Conservation (phyloP, 305 asterid species). For the Rubia balearica region DNA sequence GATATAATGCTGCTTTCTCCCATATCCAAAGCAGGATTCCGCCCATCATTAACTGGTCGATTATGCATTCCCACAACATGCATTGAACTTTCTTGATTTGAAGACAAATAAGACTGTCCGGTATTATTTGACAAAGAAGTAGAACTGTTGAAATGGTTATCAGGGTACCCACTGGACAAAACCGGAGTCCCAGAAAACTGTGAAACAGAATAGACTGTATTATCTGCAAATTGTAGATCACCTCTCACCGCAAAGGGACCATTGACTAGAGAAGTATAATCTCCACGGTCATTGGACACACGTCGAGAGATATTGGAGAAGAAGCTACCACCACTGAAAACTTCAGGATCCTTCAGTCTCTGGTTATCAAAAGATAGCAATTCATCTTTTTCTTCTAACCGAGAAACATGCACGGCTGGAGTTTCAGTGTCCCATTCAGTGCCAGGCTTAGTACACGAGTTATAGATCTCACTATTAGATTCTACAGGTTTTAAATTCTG, state of each 20-base stretch:
- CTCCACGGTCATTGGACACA: slow-evolving; percentile 30
- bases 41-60: slow-evolving; percentile 27
- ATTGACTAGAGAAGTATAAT: slow-evolving; percentile 24
- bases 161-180: slow-evolving; percentile 31
- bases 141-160: slow-evolving; percentile 25
- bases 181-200: slow-evolving; percentile 41
- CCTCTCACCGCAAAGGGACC: slow-evolving; percentile 26
- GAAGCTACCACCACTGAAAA: slow-evolving; percentile 28
- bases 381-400: slow-evolving; percentile 44
- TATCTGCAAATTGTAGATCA: slow-evolving; percentile 41
- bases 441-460: slow-evolving; percentile 26
- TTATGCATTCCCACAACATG: slow-evolving; percentile 39
- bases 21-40: slow-evolving; percentile 29
- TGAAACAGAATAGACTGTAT: slow-evolving; percentile 32
- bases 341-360: slow-evolving; percentile 60
- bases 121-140: slow-evolving; percentile 30
- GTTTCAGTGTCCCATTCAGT: slow-evolving; percentile 26
- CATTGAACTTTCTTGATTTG: slow-evolving; percentile 29
- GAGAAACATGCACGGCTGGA: slow-evolving; percentile 22
- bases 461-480: slow-evolving; percentile 23
- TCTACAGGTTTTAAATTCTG: slow-evolving; percentile 27
- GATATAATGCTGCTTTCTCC: slow-evolving; percentile 91
- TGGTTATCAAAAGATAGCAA: slow-evolving; percentile 48
- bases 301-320: slow-evolving; percentile 32
- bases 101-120: slow-evolving; percentile 30